Percentiles rank a stretch among this genome's conserved stretches.
phyloP scores from a whole-genome alignment of 495 filamentous ascomycete genomes.

The Daldinia grandis region DNA sequence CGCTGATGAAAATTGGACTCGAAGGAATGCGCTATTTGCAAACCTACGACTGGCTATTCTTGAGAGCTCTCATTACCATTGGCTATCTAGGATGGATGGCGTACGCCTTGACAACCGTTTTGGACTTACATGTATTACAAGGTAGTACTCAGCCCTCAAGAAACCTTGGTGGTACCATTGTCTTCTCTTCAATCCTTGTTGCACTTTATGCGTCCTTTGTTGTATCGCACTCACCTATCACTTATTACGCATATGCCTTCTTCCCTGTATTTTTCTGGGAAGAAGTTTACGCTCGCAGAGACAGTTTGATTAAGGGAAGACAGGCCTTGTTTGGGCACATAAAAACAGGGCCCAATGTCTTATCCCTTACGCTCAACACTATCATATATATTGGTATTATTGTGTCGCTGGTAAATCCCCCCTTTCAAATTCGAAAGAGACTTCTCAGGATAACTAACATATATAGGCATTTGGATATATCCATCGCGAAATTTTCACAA shows the following conservation, averaged over 20 bases:
- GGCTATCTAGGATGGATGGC: slow-evolving; percentile 98
- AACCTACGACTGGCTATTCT: slow-evolving; percentile 96
- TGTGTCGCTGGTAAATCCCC: slow-evolving; percentile 74
- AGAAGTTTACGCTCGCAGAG: slow-evolving; percentile 84
- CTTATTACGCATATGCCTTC: slow-evolving; percentile 91
- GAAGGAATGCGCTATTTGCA: slow-evolving; percentile 93
- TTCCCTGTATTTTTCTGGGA: slow-evolving; percentile 98
- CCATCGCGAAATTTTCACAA: slow-evolving; percentile 83
- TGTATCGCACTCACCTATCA: slow-evolving; percentile 78
- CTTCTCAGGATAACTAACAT: slow-evolving; percentile 26
- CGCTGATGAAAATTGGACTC: slow-evolving; percentile 78
- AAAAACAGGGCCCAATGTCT: slow-evolving; percentile 61
- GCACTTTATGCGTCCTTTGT: slow-evolving; percentile 80
- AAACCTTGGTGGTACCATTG: slow-evolving; percentile 63
- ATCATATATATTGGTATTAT: slow-evolving; percentile 75
- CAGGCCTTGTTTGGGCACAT: slow-evolving; percentile 74
- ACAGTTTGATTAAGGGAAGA: slow-evolving; percentile 72
- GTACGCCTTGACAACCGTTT: slow-evolving; percentile 89
- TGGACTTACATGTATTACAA: slow-evolving; percentile 88
- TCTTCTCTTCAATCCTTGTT: slow-evolving; percentile 80
- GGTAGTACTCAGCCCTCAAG: slow-evolving; percentile 72
- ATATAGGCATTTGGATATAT: slow-evolving; percentile 78
- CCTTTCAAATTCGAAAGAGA: not conserved
- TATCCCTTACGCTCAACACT: slow-evolving; percentile 68
- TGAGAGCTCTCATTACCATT: slow-evolving; percentile 88